These are phyloP conservation scores for Suillus clintonianus DNA, from an alignment of 768 basidiomycete genomes.

Conservation along the genomic window DNA sequence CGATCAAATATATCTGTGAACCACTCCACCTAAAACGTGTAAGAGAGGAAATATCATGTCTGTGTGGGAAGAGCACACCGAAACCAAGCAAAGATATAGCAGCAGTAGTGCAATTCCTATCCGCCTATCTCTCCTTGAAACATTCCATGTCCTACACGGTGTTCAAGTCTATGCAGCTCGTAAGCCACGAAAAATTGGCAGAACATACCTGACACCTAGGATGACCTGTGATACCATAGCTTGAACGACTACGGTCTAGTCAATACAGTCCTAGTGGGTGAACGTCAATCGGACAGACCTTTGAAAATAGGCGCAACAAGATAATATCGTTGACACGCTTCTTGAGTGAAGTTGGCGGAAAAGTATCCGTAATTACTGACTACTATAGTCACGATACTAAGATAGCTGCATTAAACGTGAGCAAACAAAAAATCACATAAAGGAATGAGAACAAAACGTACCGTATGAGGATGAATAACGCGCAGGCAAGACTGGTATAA, in stretches of 20 bases:
- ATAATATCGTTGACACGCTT: conserved; percentile 50
- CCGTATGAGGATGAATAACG: conserved; percentile 35
- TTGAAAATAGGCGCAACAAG: conserved; percentile 60
- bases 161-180: not conserved
- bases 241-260: conserved; percentile 51
- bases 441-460: conserved; percentile 1
- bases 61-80: conserved; percentile 36
- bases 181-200: not conserved
- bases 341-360: conserved; percentile 45
- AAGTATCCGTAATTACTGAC: conserved; percentile 65
- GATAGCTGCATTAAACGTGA: conserved; percentile 20
- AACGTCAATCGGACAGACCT: conserved; percentile 37
- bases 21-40: conserved; percentile 51
- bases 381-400: conserved; percentile 48
- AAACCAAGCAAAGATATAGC: conserved; percentile 43
- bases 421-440: not conserved
- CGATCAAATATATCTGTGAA: conserved; percentile 54
- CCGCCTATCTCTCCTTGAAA: conserved; percentile 46
- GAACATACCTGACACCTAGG: conserved; percentile 55
- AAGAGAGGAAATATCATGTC: not conserved
- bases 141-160: conserved; percentile 52
- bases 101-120: conserved; percentile 42
- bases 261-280: not conserved
- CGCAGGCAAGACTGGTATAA: conserved; percentile 25
- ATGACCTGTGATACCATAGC: conserved; percentile 67